Evolutionary conservation across 495 filamentous ascomycete genomes (phyloP).

Genomic region (Jackrogersella minutella): DNA sequence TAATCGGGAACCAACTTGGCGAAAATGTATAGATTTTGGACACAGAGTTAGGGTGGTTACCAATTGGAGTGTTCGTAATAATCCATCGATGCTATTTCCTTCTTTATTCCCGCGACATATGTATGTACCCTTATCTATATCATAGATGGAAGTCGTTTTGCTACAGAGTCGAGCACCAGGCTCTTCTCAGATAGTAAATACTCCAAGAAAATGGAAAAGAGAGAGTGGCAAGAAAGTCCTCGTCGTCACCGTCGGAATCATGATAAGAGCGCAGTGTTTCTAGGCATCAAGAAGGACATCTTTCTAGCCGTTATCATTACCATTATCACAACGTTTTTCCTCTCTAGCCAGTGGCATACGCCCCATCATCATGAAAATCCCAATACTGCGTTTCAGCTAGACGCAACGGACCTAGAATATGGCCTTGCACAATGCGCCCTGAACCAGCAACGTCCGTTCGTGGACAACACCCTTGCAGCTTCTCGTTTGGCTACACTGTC

Average conservation of each 20-base stretch:
- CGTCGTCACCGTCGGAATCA: slow-evolving; percentile 1
- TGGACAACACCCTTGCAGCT: slow-evolving; percentile 22
- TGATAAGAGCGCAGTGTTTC: background rate
- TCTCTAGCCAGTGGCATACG: slow-evolving; percentile 20
- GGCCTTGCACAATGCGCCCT: slow-evolving; percentile 26
- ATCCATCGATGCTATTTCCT: background rate
- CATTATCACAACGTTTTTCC: slow-evolving; percentile 22
- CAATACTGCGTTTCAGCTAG: background rate
- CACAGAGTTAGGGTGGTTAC: too few species aligned
- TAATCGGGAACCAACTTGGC: slow-evolving; percentile 13
- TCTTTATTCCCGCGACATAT: background rate
- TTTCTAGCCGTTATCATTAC: slow-evolving; percentile 15
- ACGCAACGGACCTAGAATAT: slow-evolving; percentile 14
- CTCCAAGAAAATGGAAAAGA: slow-evolving; percentile 21
- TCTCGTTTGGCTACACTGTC: slow-evolving; percentile 21
- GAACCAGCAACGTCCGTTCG: slow-evolving; percentile 24
- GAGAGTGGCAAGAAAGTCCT: slow-evolving; percentile 2
- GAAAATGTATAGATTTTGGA: too few species aligned
- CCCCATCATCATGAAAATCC: background rate
- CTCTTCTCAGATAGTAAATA: slow-evolving; percentile 2
- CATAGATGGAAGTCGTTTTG: background rate
- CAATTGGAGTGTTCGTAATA: background rate
- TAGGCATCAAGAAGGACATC: slow-evolving; percentile 19
- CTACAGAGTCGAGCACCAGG: background rate
- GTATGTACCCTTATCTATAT: slow-evolving; percentile 5